Evolutionary conservation across 345 rosid species (phyloP).

Genomic region (Gossypium longicalyx): DNA sequence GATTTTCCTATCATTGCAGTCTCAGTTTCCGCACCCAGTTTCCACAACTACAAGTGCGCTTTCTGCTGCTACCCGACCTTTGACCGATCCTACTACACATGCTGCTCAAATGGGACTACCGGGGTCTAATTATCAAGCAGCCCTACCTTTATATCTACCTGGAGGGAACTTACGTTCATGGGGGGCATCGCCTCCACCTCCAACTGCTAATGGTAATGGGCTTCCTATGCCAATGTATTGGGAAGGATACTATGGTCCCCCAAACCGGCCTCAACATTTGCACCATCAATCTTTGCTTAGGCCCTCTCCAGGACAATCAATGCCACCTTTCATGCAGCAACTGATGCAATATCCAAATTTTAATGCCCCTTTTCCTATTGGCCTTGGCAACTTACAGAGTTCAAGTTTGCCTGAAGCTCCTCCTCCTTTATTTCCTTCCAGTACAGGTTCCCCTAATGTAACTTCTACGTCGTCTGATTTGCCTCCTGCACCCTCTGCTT

Average conservation of each 20-base stretch:
- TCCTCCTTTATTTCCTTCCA: constrained; percentile 35
- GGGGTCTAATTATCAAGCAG: constrained; percentile 62
- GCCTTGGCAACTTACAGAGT: constrained; percentile 39
- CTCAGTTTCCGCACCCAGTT: constrained; percentile 71
- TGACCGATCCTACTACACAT: constrained; percentile 51
- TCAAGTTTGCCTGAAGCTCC: constrained; percentile 53
- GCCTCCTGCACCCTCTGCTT: constrained; percentile 42
- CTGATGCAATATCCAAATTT: constrained; percentile 72
- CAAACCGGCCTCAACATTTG: constrained; percentile 74
- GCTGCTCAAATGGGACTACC: constrained; percentile 54
- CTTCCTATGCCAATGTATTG: constrained; percentile 84
- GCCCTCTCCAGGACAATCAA: constrained; percentile 65
- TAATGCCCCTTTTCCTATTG: constrained; percentile 47
- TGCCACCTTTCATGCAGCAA: constrained; percentile 66
- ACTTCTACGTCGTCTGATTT: constrained; percentile 36
- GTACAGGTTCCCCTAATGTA: constrained; percentile 34
- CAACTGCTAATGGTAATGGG: constrained; percentile 53
- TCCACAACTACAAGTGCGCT: constrained; percentile 54
- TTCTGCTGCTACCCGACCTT: constrained; percentile 47
- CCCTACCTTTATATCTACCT: constrained; percentile 77
- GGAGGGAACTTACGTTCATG: constrained; percentile 75
- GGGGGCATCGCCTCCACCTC: constrained; percentile 67
- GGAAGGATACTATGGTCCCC: constrained; percentile 82
- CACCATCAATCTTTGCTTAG: constrained; percentile 80
- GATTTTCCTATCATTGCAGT: constrained; percentile 41